Evolutionary conservation across 164 flowering plant species (phyloP).

Genomic region (Piper longum): DNA sequence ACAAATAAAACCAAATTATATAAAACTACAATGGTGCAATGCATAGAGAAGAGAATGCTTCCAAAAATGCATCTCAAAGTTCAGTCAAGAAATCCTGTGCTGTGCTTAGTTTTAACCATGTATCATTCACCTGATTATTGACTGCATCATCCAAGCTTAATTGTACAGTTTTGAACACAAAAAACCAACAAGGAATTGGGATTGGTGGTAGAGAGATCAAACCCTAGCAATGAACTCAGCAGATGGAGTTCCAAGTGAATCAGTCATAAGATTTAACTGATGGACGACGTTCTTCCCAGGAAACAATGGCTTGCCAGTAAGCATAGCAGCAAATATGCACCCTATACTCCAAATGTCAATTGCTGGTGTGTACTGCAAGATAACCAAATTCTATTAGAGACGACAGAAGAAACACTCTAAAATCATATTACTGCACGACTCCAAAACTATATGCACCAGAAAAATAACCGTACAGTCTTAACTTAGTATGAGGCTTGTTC

Average conservation of each 20-base stretch:
- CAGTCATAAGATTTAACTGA: slow-evolving; percentile 71
- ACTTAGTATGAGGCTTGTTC: no score
- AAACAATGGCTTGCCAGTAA: slow-evolving; percentile 64
- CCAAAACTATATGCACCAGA: neutral
- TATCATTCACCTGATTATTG: no score
- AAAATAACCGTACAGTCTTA: neutral
- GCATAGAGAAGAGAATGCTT: no score
- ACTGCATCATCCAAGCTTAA: neutral
- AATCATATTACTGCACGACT: neutral
- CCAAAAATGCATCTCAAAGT: neutral
- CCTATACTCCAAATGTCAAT: slow-evolving; percentile 90
- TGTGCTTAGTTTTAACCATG: no score
- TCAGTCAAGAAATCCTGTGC: no score
- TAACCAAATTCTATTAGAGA: neutral
- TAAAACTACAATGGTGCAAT: neutral
- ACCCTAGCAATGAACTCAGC: slow-evolving; percentile 53
- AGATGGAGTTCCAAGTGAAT: slow-evolving; percentile 69
- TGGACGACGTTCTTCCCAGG: slow-evolving; percentile 82
- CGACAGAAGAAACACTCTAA: neutral
- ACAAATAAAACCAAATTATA: slow-evolving; percentile 1
- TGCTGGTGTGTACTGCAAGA: slow-evolving; percentile 82
- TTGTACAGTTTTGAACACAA: neutral
- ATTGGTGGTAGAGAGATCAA: slow-evolving; percentile 9
- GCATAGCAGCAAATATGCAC: slow-evolving; percentile 81
- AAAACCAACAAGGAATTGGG: neutral